Percentiles rank a stretch among this genome's conserved stretches.
Evolutionary conservation across 116 monocot genomes (phyloP).

Genomic region (Thalassia testudinum): DNA sequence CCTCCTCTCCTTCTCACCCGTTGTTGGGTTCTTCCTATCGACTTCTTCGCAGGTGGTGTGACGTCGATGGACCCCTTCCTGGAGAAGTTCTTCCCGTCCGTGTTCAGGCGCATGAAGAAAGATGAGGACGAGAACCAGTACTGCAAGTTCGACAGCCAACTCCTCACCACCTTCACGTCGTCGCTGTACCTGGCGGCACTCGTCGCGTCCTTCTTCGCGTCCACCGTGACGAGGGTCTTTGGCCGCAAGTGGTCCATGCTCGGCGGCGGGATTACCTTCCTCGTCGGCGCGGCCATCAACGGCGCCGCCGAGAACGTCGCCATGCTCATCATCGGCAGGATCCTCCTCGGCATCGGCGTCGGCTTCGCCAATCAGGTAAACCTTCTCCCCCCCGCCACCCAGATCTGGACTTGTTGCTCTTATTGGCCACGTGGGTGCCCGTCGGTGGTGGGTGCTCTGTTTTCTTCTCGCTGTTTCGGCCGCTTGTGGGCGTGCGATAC

Average conservation of each 20-base stretch:
- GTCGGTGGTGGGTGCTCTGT: no score
- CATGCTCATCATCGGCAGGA: conserved; percentile 25
- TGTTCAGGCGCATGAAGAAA: conserved; percentile 21
- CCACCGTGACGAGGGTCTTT: no score
- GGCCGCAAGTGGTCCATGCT: no score
- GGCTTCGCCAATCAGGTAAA: conserved; percentile 25
- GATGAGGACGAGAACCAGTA: conserved; percentile 51
- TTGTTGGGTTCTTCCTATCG: no score
- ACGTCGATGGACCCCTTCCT: conserved; percentile 22
- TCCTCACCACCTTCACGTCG: conserved; percentile 21
- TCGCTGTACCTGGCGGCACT: conserved; percentile 18
- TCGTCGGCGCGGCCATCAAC: conserved; percentile 24
- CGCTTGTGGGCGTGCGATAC: no score
- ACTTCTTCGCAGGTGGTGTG: conserved; percentile 5
- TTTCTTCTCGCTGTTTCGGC: no score
- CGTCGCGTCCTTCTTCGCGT: conserved; percentile 9
- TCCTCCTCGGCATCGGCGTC: conserved; percentile 24
- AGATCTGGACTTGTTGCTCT: no score
- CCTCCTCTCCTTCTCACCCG: no score
- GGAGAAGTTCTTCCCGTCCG: conserved; percentile 51
- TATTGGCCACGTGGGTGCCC: no score
- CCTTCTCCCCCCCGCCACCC: neutral
- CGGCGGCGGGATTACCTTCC: no score
- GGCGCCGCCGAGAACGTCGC: conserved; percentile 14
- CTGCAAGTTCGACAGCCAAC: conserved; percentile 65